Base-by-base conservation (phyloP, 768 basidiomycete species). In the Chalciporus chontae region DNA sequence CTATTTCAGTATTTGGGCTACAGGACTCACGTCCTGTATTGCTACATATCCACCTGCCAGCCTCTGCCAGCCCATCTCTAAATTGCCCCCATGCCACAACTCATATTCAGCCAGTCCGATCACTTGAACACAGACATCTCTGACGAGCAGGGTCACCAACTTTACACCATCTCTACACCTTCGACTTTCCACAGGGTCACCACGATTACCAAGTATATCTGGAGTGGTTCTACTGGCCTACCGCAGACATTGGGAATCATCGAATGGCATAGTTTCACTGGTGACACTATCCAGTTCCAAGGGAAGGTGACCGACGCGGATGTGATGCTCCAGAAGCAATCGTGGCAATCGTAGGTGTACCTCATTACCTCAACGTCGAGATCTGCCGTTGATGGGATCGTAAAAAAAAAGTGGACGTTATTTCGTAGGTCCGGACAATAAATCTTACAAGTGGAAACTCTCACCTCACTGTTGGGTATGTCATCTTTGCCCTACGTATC, bases 381-480 rank as follows among this genome's bases (percentile, higher is more conserved):
- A 6, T 24, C 15, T 23, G 24, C 13, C 6, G 8, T 8, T 14
- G 24, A 40, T n/a, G 40, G 8, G 21, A 31, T 31, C 5, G 29
- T 31, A 4, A 40, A 40, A 4, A 40, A 40, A 13, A 2, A 68
- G 65, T 27, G 51, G 57, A 24, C 62, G 60, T n/a, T 40, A 55
- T 3, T 67, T 68, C 41, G 48, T 40, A 8, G 68, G 62, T 2
- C 64, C 54, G 0, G 64, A 67, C 45, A 56, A 61, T 0, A 55
- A 39, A 13, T 45, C 53, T 42, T 68, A 66, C 50, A 57, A 60
- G 11, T 70, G 66, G 69, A 51, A 47, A 5, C 19, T 67, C 3
- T 40, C 19, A 11, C 40, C 45, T 41, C 8, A 5, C 40, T 23
- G 40, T n/a, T 26, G 19, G 19, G 24, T 24, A 40, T 24, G 10